Evolutionary conservation across 2,329 filamentous ascomycete genomes (phyloP), one percentile per base, ranked within the genome.

Genomic region (Clonostachys rhizophaga): DNA sequence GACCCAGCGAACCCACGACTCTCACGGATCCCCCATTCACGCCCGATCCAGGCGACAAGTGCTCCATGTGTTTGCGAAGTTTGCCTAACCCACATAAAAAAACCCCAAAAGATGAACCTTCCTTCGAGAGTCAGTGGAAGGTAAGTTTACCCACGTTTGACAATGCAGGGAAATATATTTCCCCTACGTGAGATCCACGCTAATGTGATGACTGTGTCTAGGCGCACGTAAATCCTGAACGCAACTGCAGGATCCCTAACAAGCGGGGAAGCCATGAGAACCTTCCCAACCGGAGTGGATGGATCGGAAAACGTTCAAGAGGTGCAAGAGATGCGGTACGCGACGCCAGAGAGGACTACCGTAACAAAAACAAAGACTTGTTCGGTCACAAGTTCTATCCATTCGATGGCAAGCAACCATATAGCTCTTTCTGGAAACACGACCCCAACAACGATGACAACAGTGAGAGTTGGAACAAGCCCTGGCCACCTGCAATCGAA

Each of bases 271-370:
- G 20, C 2, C 13, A 33, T 2, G 9, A 50, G 1, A 36, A 45
- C 11, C 52, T 66, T 11, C 64, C 63, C 13, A 66, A 67, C 49
- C 57, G 55, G 34, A 63, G 59, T 14, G 63, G 63, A 17, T 67
- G 62, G 62, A 58, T 66, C 16, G 4, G 6, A 20, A 5, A 43
- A 52, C 13, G 44, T 61, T 6, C 36, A 39, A 39, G 10, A 17
- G 7, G 20, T 20, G 20, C 20, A 20, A 20, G 20, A 6, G 20
- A 39, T n/a, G 36, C 14, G 14, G 36, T n/a, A n/a, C 7, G 7
- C 36, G 36, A 39, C 8, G 37, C 24, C 9, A 39, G 36, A 11
- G 11, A 39, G 11, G 36, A 13, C 3, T 39, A n/a, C 4, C 36
- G 24, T 2, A 8, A 24, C 24, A 24, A 24, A 24, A 24, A 24